Conservation (phyloP, 108 stramenopile genomes). For the Cyclostephanos invisitatus region DNA sequence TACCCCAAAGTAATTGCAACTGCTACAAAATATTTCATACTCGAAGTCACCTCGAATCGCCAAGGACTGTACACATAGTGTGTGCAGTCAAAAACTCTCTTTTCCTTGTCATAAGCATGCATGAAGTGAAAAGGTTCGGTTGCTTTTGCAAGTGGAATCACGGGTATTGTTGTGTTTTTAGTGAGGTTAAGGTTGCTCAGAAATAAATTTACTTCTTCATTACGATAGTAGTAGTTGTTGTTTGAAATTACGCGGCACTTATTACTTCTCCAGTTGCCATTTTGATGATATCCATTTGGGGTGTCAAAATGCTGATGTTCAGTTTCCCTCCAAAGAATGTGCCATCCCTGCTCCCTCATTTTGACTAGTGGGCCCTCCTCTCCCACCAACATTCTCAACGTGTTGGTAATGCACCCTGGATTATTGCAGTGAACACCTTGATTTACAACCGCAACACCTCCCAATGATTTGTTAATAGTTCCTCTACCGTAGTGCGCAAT, state of each 20-base stretch:
- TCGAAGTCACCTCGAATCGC: not conserved
- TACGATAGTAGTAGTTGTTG: not conserved
- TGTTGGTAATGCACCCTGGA: not conserved
- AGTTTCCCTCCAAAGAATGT: not conserved
- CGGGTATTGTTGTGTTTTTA: not conserved
- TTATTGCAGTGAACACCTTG: constrained; percentile 1
- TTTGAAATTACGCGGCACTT: no score
- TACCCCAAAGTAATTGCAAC: no score
- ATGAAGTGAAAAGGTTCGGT: not conserved
- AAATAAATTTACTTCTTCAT: not conserved
- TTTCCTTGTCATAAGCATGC: not conserved
- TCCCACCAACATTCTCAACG: not conserved
- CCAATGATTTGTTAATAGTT: not conserved
- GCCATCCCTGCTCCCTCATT: not conserved
- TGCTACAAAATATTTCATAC: no score
- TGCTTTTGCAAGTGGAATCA: constrained; percentile 1
- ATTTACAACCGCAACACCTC: not conserved
- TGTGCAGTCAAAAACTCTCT: not conserved
- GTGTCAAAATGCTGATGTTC: not conserved
- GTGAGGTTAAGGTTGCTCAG: not conserved
- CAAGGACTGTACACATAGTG: constrained; percentile 4
- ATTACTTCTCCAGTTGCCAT: not conserved
- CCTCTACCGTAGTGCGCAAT: no score
- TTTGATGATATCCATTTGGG: not conserved
- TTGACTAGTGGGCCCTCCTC: not conserved